Evolutionary conservation across 2,329 filamentous ascomycete species (phyloP).

Genomic region (Proliferodiscus dingleyae): DNA sequence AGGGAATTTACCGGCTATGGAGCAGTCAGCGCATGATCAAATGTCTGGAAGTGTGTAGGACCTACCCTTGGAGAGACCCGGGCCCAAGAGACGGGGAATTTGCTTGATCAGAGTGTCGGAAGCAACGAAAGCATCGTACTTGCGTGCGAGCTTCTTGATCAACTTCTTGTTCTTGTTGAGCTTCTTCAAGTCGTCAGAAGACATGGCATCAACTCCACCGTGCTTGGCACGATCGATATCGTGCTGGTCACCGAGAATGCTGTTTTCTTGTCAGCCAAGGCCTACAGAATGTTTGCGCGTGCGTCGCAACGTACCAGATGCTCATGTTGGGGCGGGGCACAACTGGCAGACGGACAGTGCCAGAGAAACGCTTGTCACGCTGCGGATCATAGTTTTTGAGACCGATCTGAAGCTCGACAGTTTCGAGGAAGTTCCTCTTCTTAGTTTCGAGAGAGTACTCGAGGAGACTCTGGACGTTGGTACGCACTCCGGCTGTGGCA

Average conservation of each 20-base stretch:
- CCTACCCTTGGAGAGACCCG: conserved; percentile 93
- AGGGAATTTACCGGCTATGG: conserved; percentile 94
- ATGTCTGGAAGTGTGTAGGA: conserved; percentile 3
- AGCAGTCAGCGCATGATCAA: conserved; percentile 26
- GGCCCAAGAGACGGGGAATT: conserved; percentile 98
- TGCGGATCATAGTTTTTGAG: conserved; percentile 99
- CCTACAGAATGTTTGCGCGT: conserved; percentile 4
- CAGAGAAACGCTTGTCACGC: conserved; percentile 99
- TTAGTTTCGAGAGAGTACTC: conserved; percentile 93
- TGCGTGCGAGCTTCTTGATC: conserved; percentile 99
- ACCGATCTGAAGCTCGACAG: conserved; percentile 86
- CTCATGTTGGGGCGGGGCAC: conserved; percentile 88
- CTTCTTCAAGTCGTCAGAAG: conserved; percentile 98
- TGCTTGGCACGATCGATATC: conserved; percentile 99
- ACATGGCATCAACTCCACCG: conserved; percentile 97
- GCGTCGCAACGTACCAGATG: conserved; percentile 59
- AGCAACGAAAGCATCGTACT: conserved; percentile 99
- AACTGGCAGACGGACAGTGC: conserved; percentile 91
- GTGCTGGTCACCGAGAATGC: conserved; percentile 88
- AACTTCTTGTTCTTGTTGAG: conserved; percentile 99
- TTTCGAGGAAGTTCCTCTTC: conserved; percentile 98
- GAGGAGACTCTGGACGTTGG: conserved; percentile 88
- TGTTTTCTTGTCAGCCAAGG: conserved; percentile 34
- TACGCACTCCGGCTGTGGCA: conserved; percentile 82
- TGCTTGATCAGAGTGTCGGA: conserved; percentile 99